These are phyloP conservation scores for Colletotrichum musicola DNA, from an alignment of 2,329 filamentous ascomycete genomes.

Conservation along the genomic window DNA sequence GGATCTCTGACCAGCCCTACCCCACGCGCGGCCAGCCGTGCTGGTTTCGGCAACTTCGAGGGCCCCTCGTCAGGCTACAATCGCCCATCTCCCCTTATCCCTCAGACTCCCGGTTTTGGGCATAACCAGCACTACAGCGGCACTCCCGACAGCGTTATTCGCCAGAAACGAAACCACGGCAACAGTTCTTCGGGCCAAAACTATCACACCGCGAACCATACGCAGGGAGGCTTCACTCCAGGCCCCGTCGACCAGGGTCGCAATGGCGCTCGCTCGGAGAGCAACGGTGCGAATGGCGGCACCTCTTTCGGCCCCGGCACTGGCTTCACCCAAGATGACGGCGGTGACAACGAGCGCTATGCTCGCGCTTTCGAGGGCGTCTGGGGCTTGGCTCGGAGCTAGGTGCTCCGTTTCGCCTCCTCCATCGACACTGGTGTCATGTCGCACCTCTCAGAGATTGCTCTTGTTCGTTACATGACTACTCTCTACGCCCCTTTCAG, in stretches of 20 bases:
- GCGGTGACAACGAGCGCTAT: conserved; percentile 35
- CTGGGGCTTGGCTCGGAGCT: conserved; percentile 38
- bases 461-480: conserved; percentile 37
- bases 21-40: conserved; percentile 19
- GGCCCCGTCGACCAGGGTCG: conserved; percentile 18
- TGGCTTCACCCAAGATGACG: conserved; percentile 16
- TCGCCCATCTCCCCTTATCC: conserved; percentile 18
- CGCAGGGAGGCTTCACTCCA: conserved; percentile 17
- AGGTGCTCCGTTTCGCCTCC: conserved; percentile 37
- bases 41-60: conserved; percentile 15
- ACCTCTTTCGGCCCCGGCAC: conserved; percentile 9
- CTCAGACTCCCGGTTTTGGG: background rate
- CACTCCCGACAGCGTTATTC: conserved; percentile 13
- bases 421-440: conserved; percentile 22
- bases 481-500: conserved; percentile 44
- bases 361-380: conserved; percentile 36
- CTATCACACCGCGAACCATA: conserved; percentile 14
- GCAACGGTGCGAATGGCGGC: background rate
- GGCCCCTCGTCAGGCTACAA: conserved; percentile 1
- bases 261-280: conserved; percentile 12
- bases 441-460: conserved; percentile 21
- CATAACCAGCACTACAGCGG: background rate
- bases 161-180: conserved; percentile 6
- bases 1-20: conserved; percentile 29
- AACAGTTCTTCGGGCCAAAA: conserved; percentile 12